Evolutionary conservation across 2,329 filamentous ascomycete genomes (phyloP).

Genomic region (Cladosporium sp.): DNA sequence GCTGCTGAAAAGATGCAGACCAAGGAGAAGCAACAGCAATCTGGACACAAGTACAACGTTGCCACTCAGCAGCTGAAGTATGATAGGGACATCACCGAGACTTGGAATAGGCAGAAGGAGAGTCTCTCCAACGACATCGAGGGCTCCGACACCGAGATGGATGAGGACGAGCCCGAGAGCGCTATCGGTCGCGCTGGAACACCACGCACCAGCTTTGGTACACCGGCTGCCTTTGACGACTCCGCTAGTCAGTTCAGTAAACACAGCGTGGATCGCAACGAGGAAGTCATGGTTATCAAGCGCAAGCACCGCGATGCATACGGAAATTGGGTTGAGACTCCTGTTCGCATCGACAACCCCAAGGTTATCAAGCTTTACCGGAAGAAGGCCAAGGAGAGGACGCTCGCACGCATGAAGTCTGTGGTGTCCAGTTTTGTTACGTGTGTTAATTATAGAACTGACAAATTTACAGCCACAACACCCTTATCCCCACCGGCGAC

Average conservation of each 20-base stretch:
- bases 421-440: conserved; percentile 37
- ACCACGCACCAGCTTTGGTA: conserved; percentile 67
- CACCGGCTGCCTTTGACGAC: conserved; percentile 69
- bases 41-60: conserved; percentile 96
- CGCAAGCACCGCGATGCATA: conserved; percentile 66
- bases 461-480: conserved; percentile 53
- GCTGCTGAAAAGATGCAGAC: conserved; percentile 84
- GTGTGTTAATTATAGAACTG: conserved; percentile 25
- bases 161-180: conserved; percentile 58
- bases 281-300: conserved; percentile 72
- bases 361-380: conserved; percentile 88
- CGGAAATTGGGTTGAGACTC: conserved; percentile 52
- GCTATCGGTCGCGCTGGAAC: conserved; percentile 54
- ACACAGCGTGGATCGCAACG: conserved; percentile 53
- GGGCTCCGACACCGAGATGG: conserved; percentile 72
- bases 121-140: conserved; percentile 74
- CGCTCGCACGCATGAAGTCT: conserved; percentile 73
- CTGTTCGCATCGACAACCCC: conserved; percentile 57
- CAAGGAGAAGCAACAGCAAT: conserved; percentile 67
- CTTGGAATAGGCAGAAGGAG: conserved; percentile 85
- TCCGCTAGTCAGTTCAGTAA: conserved; percentile 58
- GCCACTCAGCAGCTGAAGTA: conserved; percentile 91
- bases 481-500: conserved; percentile 66
- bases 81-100: conserved; percentile 84
- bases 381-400: conserved; percentile 71